A percentile compares a stretch with the other conserved stretches of the same genome.
These are phyloP conservation scores for Hemileccinum impolitum DNA, from an alignment of 768 basidiomycete species.

Conservation along the genomic window DNA sequence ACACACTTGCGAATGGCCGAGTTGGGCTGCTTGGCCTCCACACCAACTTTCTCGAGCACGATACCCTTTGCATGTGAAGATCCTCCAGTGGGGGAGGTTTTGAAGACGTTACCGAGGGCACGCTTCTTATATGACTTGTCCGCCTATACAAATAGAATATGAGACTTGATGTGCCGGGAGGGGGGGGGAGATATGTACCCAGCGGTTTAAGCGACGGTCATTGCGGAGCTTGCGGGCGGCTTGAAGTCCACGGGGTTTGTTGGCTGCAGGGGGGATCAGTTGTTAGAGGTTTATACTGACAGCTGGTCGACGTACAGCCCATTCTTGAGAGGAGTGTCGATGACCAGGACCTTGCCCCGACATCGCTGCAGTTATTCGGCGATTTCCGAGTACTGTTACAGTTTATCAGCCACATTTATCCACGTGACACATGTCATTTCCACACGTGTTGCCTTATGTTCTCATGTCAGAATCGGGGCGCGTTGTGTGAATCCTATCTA, in stretches of 20 bases:
- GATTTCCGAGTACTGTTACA: conserved; percentile 38
- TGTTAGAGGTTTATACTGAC: conserved; percentile 2
- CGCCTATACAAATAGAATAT: conserved; percentile 52
- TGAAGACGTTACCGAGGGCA: conserved; percentile 98
- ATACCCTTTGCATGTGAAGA: conserved; percentile 99
- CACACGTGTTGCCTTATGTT: too few species aligned
- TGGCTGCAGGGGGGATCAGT: conserved; percentile 49
- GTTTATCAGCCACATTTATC: conserved; percentile 36
- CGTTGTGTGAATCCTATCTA: background rate
- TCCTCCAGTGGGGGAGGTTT: conserved; percentile 98
- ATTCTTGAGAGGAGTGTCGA: conserved; percentile 61
- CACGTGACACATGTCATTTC: conserved; percentile 9
- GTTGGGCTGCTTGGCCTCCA: conserved; percentile 99
- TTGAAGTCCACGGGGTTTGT: conserved; percentile 99
- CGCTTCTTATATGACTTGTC: conserved; percentile 99
- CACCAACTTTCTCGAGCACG: conserved; percentile 99
- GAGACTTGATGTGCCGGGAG: conserved; percentile 10
- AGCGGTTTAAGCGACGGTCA: conserved; percentile 92
- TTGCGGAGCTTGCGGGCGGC: conserved; percentile 98
- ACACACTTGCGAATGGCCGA: conserved; percentile 99
- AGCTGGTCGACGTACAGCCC: conserved; percentile 67
- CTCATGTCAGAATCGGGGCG: too few species aligned
- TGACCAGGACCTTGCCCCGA: conserved; percentile 24
- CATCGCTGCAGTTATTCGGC: conserved; percentile 20
- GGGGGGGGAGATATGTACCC: conserved; percentile 55